Conservation (phyloP, 2,329 filamentous ascomycete species). For the Talaromyces islandicus region DNA sequence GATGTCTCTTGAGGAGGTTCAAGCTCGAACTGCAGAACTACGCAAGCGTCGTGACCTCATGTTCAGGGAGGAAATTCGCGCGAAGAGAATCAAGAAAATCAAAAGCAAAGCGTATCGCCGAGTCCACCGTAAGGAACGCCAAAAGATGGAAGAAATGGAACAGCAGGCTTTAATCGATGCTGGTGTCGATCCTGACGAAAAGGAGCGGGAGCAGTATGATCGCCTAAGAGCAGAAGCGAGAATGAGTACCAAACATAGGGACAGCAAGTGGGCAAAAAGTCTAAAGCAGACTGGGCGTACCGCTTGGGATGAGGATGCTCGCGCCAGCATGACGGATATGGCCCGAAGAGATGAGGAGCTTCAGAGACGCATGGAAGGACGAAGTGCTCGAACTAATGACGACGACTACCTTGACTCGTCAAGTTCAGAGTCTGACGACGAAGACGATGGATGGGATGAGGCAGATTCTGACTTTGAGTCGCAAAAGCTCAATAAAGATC, state of each 20-base stretch:
- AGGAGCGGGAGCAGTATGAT: slow-evolving; percentile 62
- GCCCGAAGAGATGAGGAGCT: slow-evolving; percentile 77
- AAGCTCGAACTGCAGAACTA: slow-evolving; percentile 66
- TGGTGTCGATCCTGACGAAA: slow-evolving; percentile 56
- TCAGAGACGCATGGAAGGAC: slow-evolving; percentile 70
- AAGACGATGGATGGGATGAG: slow-evolving; percentile 52
- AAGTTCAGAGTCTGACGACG: slow-evolving; percentile 58
- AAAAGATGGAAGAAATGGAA: slow-evolving; percentile 53
- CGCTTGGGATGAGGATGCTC: slow-evolving; percentile 83
- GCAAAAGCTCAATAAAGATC: slow-evolving; percentile 33
- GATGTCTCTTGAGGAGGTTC: slow-evolving; percentile 65
- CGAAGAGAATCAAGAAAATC: slow-evolving; percentile 96
- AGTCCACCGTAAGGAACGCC: slow-evolving; percentile 75
- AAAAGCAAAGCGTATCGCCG: slow-evolving; percentile 94
- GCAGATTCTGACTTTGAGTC: slow-evolving; percentile 28
- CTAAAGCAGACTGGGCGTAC: slow-evolving; percentile 72
- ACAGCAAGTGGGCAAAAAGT: slow-evolving; percentile 89
- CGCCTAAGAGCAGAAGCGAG: slow-evolving; percentile 74
- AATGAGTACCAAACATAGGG: slow-evolving; percentile 77
- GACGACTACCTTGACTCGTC: slow-evolving; percentile 47
- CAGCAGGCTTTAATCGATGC: slow-evolving; percentile 53
- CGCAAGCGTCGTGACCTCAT: slow-evolving; percentile 76
- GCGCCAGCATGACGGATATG: slow-evolving; percentile 71
- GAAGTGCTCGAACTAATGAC: slow-evolving; percentile 56
- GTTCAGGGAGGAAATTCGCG: slow-evolving; percentile 80